Evolutionary conservation across 768 basidiomycete genomes (phyloP), one percentile per base, ranked within the genome.

Genomic region (Dacryopinax spathularia): DNA sequence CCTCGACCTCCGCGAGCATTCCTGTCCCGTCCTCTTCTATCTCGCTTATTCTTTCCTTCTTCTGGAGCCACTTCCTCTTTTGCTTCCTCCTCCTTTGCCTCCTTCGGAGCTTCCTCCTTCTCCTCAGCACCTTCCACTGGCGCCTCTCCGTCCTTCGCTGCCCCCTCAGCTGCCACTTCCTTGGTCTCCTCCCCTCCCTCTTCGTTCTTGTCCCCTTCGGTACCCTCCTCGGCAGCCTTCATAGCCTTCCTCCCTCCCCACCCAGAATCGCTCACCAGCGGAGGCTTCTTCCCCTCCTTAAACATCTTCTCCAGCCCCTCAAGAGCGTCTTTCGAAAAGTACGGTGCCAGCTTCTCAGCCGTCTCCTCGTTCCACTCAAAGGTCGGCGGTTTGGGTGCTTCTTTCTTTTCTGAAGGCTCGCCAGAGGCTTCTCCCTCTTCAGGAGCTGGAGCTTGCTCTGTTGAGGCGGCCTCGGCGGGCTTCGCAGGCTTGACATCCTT

Each of bases 281-380:
- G 88, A 34, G 88, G 85, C 64, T 87, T 84, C 4, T 85, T 84
- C 0, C 94, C 93, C 74, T 95, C 87, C 20, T 91, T 76, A 65
- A 80, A 88, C 73, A 96, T 83, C 37, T 80, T 75, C 71, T 87
- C 91, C 36, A 97, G 73, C 35, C 83, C 76, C 27, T 73, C 69
- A 33, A 92, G 81, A 4, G 79, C 79, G 20, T 80, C 78, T 62
- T 80, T 77, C 2, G 87, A 80, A 29, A 96, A 78, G 75, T 84
- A 88, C 0, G 83, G 75, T 7, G 80, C 70, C 10, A 96, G 78
- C 31, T 77, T 75, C 2, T 77, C 72, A 16, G 69, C 69, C 9
- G 67, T 70, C 1, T 63, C 27, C 0, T 60, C 35, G 0, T 69
- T 44, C 73, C 72, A 73, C 35, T 63, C 64, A 72, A 2, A 74